Evolutionary conservation across 2,329 filamentous ascomycete genomes (phyloP).

Genomic region (Elsinoe arachidis): DNA sequence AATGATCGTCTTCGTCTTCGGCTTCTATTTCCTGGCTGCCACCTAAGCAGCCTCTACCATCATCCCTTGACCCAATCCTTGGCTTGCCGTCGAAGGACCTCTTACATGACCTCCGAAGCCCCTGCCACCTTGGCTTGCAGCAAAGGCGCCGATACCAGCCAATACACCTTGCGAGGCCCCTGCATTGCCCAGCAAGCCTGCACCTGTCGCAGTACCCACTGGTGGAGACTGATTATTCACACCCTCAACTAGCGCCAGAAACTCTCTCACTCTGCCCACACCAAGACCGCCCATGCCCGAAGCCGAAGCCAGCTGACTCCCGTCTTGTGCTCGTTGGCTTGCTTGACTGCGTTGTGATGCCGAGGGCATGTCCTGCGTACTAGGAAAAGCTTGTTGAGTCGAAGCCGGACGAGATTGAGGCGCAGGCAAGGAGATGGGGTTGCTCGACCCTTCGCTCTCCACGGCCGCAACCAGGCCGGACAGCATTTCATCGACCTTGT

Average conservation of each 20-base stretch:
- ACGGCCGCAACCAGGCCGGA: slow-evolving; percentile 76
- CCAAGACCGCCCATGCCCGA: slow-evolving; percentile 21
- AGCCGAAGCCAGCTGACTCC: slow-evolving; percentile 1
- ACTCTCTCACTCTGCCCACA: slow-evolving; percentile 64
- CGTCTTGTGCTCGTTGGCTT: neutral
- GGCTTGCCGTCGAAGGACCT: neutral
- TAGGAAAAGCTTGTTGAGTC: neutral
- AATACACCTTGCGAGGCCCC: neutral
- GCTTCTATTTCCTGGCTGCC: neutral
- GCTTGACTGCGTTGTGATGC: slow-evolving; percentile 1
- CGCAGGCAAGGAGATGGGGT: neutral
- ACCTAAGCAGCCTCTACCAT: slow-evolving; percentile 11
- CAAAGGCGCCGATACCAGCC: slow-evolving; percentile 1
- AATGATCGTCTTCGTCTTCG: neutral
- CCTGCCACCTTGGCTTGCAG: neutral
- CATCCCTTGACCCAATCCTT: neutral
- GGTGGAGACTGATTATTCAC: slow-evolving; percentile 8
- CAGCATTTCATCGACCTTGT: slow-evolving; percentile 70
- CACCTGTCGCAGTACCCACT: neutral
- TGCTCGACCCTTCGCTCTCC: slow-evolving; percentile 62
- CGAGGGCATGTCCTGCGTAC: neutral
- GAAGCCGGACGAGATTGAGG: neutral
- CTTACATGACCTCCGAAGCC: neutral
- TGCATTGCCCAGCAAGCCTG: neutral
- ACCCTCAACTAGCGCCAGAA: slow-evolving; percentile 69